Evolutionary conservation across 2,329 filamentous ascomycete genomes (phyloP), one percentile per base, ranked within the genome.

Genomic region (Aureobasidium sp.): DNA sequence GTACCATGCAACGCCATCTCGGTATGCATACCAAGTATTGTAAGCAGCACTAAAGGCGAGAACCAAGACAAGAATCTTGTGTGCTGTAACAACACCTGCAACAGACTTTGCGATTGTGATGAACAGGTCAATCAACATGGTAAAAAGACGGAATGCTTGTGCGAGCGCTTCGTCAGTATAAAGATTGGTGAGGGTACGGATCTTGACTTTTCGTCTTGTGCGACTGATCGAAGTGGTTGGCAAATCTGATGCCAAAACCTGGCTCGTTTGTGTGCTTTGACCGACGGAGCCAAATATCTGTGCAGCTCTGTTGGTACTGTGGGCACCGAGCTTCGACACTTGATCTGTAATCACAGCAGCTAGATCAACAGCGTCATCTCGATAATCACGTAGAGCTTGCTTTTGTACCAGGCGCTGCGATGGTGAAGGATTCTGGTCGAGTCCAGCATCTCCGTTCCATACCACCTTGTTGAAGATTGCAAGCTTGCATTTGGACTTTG

Each of bases 401-500:
- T 77, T 76, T 63, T 85, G 79, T 62, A 87, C 80, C 43, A 85
- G 73, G 31, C 78, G 11, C 65, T 84, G 87, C 23, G 58, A 60
- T 9, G 47, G 7, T 10, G 58, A 60, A 17, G 54, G 40, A 9
- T 10, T 35, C 21, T 53, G 29, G 7, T 46, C 23, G 2, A 29
- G 5, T 4, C 9, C 37, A 17, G 27, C 21, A 21, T 60, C 38
- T 8, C 40, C 46, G 13, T 33, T 60, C 94, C 94, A 97, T 66
- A 90, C 88, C n/a, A 96, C 84, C 68, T 87, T 88, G 57, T 86
- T 89, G 74, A 90, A 95, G 45, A 97, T 84, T 27, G 91, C 88
- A 60, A 99, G 82, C 75, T 94, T 96, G 73, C 90, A 95, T 72
- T 88, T 91, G 13, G 89, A 91, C 75, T 97, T 97, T 57, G 90